phyloP scores from a whole-genome alignment of 2,329 filamentous ascomycete species.

The Cercospora janseana region DNA sequence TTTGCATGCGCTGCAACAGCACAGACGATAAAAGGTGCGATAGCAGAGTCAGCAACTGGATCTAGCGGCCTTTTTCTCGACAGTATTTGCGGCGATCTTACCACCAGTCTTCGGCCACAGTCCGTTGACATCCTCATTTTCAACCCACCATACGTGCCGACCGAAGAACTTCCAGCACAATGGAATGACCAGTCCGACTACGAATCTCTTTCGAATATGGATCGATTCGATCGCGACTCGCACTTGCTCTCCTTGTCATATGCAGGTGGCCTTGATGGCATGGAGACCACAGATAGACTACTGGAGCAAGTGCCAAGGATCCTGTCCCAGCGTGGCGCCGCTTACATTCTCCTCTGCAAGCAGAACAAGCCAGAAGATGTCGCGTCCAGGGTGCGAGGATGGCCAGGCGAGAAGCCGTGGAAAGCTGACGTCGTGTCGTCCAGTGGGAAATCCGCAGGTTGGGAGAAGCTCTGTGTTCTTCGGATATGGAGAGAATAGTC shows the following conservation, averaged over 20 bases:
- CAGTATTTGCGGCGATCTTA: conserved; percentile 68
- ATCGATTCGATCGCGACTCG: conserved; percentile 72
- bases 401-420: conserved; percentile 60
- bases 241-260: conserved; percentile 82
- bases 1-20: conserved; percentile 76
- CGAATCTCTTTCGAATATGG: conserved; percentile 15
- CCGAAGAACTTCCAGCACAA: conserved; percentile 63
- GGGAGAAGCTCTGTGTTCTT: conserved; percentile 90
- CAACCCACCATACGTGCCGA: conserved; percentile 96
- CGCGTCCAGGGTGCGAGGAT: conserved; percentile 58
- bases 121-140: conserved; percentile 83
- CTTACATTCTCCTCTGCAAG: conserved; percentile 84
- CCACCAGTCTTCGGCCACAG: conserved; percentile 56
- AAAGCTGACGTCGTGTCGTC: conserved; percentile 71
- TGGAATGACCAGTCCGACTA: conserved; percentile 7
- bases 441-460: conserved; percentile 84
- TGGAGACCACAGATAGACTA: conserved; percentile 86
- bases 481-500: conserved; percentile 67
- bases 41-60: conserved; percentile 33
- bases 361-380: conserved; percentile 83
- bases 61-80: conserved; percentile 58
- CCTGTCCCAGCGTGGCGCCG: conserved; percentile 68
- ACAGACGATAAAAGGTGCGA: conserved; percentile 61
- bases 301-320: conserved; percentile 66
- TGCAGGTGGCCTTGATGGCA: conserved; percentile 83